Evolutionary conservation across 75 land plant genomes (phyloP), one percentile per base, ranked within the genome.

Genomic region (Larix kaempferi): DNA sequence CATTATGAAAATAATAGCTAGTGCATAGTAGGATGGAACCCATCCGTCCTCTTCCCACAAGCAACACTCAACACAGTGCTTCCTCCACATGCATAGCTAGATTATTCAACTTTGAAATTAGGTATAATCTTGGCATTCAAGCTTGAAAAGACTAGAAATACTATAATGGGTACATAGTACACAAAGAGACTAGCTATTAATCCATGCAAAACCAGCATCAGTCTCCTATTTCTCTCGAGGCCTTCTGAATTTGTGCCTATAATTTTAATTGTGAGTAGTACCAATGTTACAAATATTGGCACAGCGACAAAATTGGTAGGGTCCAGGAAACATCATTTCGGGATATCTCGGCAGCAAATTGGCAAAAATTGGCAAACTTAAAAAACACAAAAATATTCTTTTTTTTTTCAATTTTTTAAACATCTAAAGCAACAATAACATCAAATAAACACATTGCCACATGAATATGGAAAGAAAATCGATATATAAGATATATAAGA

Each of bases 21-120:
- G 61, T 3, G 89, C 78, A 80, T 80, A 87, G 66, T 92, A 97
- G 2, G 93, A 90, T 2, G 93, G 92, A 59, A 97, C 99, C 99
- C 99, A 97, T 55, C 79, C 57, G 56, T 91, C 92, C 62, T 86
- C 80, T 71, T 91, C 84, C 99, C 99, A 97, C 23, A 82, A 85
- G 78, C 99, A 97, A 57, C 80, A 81, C 44, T 89, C 89, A n/a
- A 77, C 78, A 26, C 85, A 49, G 89, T 78, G 63, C 81, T 80
- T 74, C 80, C 59, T 35, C 82, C 79, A 75, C 88, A 86, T 6
- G 81, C 67, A 54, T 76, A 58, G 8, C 77, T 67, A 35, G 76
- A 57, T 5, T 61, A 27, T 8, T 35, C 78, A 74, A 79, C 81
- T 52, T 74, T 74, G 29, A 52, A 72, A 54, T 81, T 78, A 8